phyloP scores from a whole-genome alignment of 306 rosid species.

The Medicago ruthenica region DNA sequence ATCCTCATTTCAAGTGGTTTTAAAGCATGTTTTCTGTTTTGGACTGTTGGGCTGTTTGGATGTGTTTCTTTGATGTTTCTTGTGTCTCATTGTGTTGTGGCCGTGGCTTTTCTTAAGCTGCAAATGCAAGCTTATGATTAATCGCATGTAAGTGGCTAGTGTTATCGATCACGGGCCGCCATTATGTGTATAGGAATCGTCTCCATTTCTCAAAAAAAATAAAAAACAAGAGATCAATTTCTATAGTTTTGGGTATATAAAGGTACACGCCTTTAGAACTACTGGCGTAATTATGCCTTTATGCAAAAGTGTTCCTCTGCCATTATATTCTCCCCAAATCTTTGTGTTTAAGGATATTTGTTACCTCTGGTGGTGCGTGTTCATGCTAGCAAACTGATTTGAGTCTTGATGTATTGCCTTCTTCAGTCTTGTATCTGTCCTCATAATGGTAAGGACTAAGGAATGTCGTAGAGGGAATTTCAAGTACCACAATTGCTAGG shows the following conservation, averaged over 20 bases:
- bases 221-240: background rate
- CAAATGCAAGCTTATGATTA: background rate
- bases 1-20: conserved; percentile 7
- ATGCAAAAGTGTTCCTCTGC: background rate
- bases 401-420: background rate
- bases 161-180: background rate
- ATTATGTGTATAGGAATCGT: background rate
- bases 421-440: background rate
- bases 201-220: background rate
- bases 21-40: background rate
- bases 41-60: background rate
- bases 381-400: background rate
- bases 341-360: background rate
- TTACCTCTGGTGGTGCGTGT: conserved; percentile 4
- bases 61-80: background rate
- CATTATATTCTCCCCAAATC: background rate
- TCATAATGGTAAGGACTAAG: background rate
- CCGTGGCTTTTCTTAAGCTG: background rate
- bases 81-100: background rate
- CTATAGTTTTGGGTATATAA: background rate
- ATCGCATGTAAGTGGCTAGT: background rate
- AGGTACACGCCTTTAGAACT: background rate
- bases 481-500: background rate
- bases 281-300: background rate
- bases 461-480: background rate